Evolutionary conservation across 163 green algal species (phyloP), one percentile per base, ranked within the genome.

Genomic region (Volvox carteri): DNA sequence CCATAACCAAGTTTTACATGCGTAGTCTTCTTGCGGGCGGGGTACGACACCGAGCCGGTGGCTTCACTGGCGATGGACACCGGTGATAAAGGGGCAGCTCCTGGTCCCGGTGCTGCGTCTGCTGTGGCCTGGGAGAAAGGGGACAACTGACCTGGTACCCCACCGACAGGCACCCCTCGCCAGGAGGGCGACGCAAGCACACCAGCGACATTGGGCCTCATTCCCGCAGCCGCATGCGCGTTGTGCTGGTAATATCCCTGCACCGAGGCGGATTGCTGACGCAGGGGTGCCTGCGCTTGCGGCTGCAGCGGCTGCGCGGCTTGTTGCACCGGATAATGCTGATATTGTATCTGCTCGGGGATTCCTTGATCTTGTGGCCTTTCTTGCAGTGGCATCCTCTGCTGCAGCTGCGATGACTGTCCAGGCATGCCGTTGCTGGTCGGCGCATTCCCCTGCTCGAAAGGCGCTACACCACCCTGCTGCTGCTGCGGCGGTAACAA

Each of bases 1-100:
- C 75, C 75, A 37, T 48, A 84, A 3, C 75, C 75, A 9, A 84
- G 33, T 19, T 81, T 81, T 44, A 81, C 44, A 4, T 42, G 46
- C 19, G 39, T 41, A 25, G 73, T 81, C 46, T 81, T 81, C 42
- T 81, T 81, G 30, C 67, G 67, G 37, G 25, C 48, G 18, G 67
- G 67, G 67, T 76, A 76, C 35, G 67, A 46, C 14, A 76, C 30
- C 14, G 35, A 76, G 67, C 67, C 25, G 1, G n/a, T n/a, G n/a
- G n/a, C n/a, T n/a, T n/a, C n/a, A n/a, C 2, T 46, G 16, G 23
- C 35, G 67, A 30, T 76, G 35, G 37, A 30, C 67, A 35, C 67
- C 9, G 33, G 30, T 7, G 33, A 46, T 46, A 12, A 46, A 3
- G 35, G 12, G 35, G 65, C 65, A 21, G 65, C 11, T 33, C 65